These are phyloP conservation scores for Solanum neorickii DNA, from an alignment of 257 asterid species.

Conservation along the genomic window DNA sequence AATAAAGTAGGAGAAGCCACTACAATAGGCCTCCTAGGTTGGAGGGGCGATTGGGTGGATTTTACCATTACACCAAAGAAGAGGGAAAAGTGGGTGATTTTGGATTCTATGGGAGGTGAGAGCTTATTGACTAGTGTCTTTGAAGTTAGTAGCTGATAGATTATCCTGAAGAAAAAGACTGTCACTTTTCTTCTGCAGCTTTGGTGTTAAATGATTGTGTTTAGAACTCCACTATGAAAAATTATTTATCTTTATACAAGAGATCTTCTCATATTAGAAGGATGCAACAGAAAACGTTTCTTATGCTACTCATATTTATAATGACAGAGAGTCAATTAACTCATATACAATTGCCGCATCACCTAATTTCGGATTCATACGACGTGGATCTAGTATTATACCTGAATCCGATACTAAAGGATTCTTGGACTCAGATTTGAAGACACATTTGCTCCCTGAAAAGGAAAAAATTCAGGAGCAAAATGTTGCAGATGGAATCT, in stretches of 20 bases:
- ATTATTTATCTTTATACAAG: not conserved
- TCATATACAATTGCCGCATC: conserved; percentile 67
- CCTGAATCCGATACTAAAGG: conserved; percentile 20
- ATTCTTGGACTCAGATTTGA: conserved; percentile 19
- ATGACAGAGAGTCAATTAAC: conserved; percentile 64
- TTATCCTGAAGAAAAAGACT: not conserved
- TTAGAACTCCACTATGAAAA: not conserved
- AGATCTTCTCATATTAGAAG: not conserved
- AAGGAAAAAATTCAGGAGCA: conserved; percentile 17
- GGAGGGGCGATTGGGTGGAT: not conserved
- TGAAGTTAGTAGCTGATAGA: not conserved
- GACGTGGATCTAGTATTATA: conserved; percentile 20
- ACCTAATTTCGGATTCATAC: conserved; percentile 47
- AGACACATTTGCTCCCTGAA: conserved; percentile 44
- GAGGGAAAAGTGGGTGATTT: not conserved
- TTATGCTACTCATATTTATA: not conserved
- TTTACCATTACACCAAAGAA: not conserved
- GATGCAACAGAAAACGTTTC: not conserved
- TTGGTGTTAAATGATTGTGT: not conserved
- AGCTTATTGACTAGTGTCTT: not conserved
- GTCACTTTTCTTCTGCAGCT: not conserved
- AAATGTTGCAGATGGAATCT: conserved; percentile 12
- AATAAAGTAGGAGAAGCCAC: not conserved
- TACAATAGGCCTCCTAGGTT: not conserved
- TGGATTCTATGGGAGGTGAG: not conserved